Evolutionary conservation across 2,329 filamentous ascomycete genomes (phyloP), one percentile per base, ranked within the genome.

Genomic region (Trichoderma aggressivum): DNA sequence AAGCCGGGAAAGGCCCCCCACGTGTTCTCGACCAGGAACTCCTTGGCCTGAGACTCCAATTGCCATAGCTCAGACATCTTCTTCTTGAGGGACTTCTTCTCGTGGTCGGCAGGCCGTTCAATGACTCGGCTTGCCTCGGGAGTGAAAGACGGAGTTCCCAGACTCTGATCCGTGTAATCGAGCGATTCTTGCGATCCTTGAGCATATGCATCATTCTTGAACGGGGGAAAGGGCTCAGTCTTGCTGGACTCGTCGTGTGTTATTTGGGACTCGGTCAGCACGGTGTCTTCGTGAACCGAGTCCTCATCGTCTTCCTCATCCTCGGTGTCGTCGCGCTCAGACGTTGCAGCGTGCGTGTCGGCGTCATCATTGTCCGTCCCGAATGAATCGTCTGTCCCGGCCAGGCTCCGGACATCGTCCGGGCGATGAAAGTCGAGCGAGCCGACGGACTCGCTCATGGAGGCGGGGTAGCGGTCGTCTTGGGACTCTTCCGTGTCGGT

Each of bases 401-500:
- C 79, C 58, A 87, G 78, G 74, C 85, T 88, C 62, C 86, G 84
- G 7, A 86, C 82, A 72, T 88, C 86, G 68, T 87, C 86, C 32
- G 84, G 79, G 24, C 82, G 83, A 55, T 83, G 81, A 53, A 82
- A 82, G 66, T 86, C 84, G 69, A 86, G 82, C 7, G 86, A 87
- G 73, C 83, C 82, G 34, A 86, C 80, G n/a, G 86, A 87, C 75
- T 83, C 84, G 63, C 82, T 80, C 39, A 83, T 81, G 24, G 84
- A 86, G 74, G 85, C 86, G 53, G 84, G 81, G 71, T 82, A 80
- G 70, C 80, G 80, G 65, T 80, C 85, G 69, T 86, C 85, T 74
- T 87, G 84, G 73, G 84, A 86, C 76, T 87, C 86, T 34, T 87
- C 86, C 3, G 82, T 84, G 73, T 89, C 87, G 70, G 84, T 85